Base-by-base conservation (phyloP, 768 basidiomycete species). In the Mycena belliarum region DNA sequence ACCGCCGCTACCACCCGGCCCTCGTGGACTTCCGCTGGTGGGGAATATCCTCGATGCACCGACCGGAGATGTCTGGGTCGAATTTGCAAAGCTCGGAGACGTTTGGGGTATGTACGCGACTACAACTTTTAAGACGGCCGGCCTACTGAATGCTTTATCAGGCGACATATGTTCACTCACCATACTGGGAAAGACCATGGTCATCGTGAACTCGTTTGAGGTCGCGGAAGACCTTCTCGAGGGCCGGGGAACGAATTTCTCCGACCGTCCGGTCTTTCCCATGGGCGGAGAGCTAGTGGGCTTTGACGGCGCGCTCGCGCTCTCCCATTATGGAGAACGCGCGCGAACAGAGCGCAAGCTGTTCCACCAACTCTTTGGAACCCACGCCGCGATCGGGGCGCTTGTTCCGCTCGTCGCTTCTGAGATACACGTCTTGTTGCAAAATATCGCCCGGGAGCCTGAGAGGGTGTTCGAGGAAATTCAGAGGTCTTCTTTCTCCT, bases 11-110 rank as follows among this genome's bases (percentile, higher is more conserved):
- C 75, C 75, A 26, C 76, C 76, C 2, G 79, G 78, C 2, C 78
- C 77, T 0, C 58, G 46, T 16, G 70, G 69, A n/a, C 69, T 75
- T 44, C 76, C 78, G 12, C 23, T 78, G 11, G 46, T 78, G 2
- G 78, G 75, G 1, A 79, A 72, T 52, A 47, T 75, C 14, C 60
- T 71, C 15, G 66, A 72, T 38, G 61, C 76, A 50, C 68, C 75
- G 3, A 21, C 21, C 1, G 55, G 62, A 10, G 59, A 65, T 25
- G 50, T 49, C 10, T 76, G 72, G 71, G 24, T 69, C 26, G 63
- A 51, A 15, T 75, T 74, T 52, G 49, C 71, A 1, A 63, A 72
- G 6, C 65, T 75, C 64, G 67, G 71, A 0, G 63, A 67, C 43
- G 66, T 63, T 60, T 79, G 73, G 47, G 76, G 77, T 68, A 38